A percentile compares a stretch with the other conserved stretches of the same genome.
These are phyloP conservation scores for Candida maris DNA, from an alignment of 805 yeast genomes.

Conservation along the genomic window DNA sequence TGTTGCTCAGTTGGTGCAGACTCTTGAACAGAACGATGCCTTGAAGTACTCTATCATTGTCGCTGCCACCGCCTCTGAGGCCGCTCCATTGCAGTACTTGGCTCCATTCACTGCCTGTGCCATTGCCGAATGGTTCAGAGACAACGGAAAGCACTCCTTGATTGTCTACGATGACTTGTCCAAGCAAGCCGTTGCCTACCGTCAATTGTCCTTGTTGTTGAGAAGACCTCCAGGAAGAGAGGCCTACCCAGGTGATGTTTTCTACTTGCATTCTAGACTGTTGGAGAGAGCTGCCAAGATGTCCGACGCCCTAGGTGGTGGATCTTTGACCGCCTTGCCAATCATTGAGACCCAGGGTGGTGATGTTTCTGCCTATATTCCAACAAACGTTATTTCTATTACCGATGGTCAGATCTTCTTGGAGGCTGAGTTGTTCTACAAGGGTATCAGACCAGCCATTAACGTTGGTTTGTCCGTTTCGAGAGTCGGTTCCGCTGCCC, in stretches of 20 bases:
- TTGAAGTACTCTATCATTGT: slow-evolving; percentile 96
- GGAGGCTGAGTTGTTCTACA: slow-evolving; percentile 99
- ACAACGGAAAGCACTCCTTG: slow-evolving; percentile 96
- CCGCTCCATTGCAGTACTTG: slow-evolving; percentile 99
- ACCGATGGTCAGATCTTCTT: slow-evolving; percentile 98
- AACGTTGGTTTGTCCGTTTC: slow-evolving; percentile 99
- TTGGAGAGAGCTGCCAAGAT: slow-evolving; percentile 97
- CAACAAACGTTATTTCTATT: slow-evolving; percentile 96
- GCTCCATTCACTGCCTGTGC: slow-evolving; percentile 99
- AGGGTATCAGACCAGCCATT: slow-evolving; percentile 99
- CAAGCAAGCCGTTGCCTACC: slow-evolving; percentile 99
- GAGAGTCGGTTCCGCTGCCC: slow-evolving; percentile 99
- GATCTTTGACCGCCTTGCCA: slow-evolving; percentile 95
- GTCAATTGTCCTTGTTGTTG: slow-evolving; percentile 95
- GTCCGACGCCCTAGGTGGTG: slow-evolving; percentile 85
- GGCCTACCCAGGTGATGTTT: slow-evolving; percentile 96
- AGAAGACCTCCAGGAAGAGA: slow-evolving; percentile 98
- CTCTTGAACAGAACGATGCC: slow-evolving; percentile 97
- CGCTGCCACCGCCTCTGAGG: slow-evolving; percentile 99
- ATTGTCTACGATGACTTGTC: slow-evolving; percentile 97
- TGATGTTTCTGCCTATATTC: slow-evolving; percentile 97
- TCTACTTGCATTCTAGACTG: slow-evolving; percentile 92
- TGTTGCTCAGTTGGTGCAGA: slow-evolving; percentile 98
- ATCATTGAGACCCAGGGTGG: slow-evolving; percentile 98
- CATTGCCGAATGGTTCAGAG: slow-evolving; percentile 99